Base-by-base conservation (phyloP, 257 asterid species). In the Nicotiana obtusifolia region DNA sequence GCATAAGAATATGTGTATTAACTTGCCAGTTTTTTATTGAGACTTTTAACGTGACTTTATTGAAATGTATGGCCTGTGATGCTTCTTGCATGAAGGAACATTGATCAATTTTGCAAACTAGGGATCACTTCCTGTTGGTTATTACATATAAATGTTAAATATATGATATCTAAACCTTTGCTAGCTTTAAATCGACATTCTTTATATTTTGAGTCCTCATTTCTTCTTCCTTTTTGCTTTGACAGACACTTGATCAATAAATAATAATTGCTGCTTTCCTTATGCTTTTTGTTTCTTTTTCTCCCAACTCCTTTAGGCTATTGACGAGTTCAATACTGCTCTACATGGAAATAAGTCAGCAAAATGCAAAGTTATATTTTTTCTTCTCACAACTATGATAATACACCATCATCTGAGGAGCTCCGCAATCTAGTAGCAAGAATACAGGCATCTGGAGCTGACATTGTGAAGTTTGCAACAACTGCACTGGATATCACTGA, bases 381-480 rank as follows among this genome's bases (percentile, higher is more conserved):
- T 85, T 96, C 99, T 65, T 92, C 97, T 66, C 99, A 96, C 92
- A 96, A 94, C 84, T 96, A 93, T 82, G 89, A 93, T 44, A 81
- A 41, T 57, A 96, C 99, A 71, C 99, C 98, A 82, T 88, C 97
- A 10, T 85, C 87, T 19, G 97, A 96, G 87, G 97, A 94, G 22
- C 92, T 96, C 54, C 95, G 98, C 59, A 81, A 90, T 87, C 99
- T 96, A 65, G 99, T 94, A 47, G 97, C 97, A 67, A 88, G 91
- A 80, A 96, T 96, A 87, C 99, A 94, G 88, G 98, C 94, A 82
- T 87, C 93, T 62, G 99, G 99, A 59, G 99, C 99, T 20, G 99
- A 96, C 92, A 91, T 96, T 9, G 95, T 96, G 82, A 94, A 96
- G 88, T 87, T 96, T 80, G 98, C 99, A 67, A 96, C 99, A 61